Evolutionary conservation across 768 basidiomycete genomes (phyloP).

Genomic region (Suillus subaureus): DNA sequence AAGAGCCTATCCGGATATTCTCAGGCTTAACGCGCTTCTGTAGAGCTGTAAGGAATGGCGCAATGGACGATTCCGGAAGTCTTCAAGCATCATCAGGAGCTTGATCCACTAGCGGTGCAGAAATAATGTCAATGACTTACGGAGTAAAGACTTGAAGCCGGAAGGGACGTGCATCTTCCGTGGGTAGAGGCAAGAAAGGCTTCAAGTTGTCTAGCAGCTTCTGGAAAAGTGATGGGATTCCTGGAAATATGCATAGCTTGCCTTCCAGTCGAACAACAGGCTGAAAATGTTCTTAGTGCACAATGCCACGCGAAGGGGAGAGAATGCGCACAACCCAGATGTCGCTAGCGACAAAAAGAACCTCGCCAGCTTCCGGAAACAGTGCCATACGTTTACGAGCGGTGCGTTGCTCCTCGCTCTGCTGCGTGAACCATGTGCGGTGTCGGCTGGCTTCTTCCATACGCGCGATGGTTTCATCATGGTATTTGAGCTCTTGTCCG

Average conservation of each 20-base stretch:
- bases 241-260: conserved; percentile 90
- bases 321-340: conserved; percentile 76
- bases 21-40: conserved; percentile 72
- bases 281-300: conserved; percentile 35
- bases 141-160: conserved; percentile 84
- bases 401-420: conserved; percentile 71
- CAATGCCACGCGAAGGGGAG: neutral
- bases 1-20: conserved; percentile 84
- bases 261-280: conserved; percentile 88
- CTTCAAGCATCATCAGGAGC: conserved; percentile 28
- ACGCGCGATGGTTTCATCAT: conserved; percentile 75
- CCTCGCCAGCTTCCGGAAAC: conserved; percentile 79
- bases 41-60: conserved; percentile 83
- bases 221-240: conserved; percentile 84
- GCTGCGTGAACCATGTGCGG: conserved; percentile 57
- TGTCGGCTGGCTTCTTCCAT: conserved; percentile 66
- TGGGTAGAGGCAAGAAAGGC: conserved; percentile 79
- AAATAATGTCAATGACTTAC: conserved; percentile 40
- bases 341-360: conserved; percentile 76
- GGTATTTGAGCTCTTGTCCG: conserved; percentile 63
- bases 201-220: conserved; percentile 77
- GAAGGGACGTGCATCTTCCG: conserved; percentile 68
- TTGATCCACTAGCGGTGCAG: neutral
- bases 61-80: conserved; percentile 79
- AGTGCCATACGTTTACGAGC: conserved; percentile 90